Percentiles rank a stretch among this genome's conserved stretches.
Conservation (phyloP, 345 rosid species). For the Hibiscus syriacus region DNA sequence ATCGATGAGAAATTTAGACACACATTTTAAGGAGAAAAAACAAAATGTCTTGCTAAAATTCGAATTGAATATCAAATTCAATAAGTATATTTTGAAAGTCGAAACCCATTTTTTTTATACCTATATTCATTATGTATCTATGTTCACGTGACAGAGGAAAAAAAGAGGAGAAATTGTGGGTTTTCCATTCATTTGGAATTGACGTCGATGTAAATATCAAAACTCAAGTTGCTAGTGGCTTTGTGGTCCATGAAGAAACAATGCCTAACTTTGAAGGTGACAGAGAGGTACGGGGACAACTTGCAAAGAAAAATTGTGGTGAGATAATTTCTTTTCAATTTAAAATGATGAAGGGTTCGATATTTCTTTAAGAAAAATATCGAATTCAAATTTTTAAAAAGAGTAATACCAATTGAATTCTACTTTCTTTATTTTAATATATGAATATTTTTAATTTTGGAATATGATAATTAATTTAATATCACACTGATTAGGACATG, state of each 20-base stretch:
- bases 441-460: too few species aligned
- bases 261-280: slow-evolving; percentile 26
- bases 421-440: too few species aligned
- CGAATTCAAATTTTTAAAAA: too few species aligned
- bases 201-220: not conserved
- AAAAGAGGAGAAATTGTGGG: not conserved
- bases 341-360: too few species aligned
- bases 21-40: not conserved
- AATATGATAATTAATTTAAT: too few species aligned
- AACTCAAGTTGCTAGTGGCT: slow-evolving; percentile 19
- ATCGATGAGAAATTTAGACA: not conserved
- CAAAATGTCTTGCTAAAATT: not conserved
- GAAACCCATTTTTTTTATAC: not conserved
- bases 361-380: too few species aligned
- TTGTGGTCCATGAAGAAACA: slow-evolving; percentile 42
- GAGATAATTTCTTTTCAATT: too few species aligned
- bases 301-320: slow-evolving; percentile 20
- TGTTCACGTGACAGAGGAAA: too few species aligned
- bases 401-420: too few species aligned
- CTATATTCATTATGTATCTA: not conserved
- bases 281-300: not conserved
- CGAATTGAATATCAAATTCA: not conserved
- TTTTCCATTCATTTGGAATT: not conserved
- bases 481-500: too few species aligned
- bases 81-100: not conserved